Percentiles rank a stretch among this genome's conserved stretches.
phyloP scores from a whole-genome alignment of 495 filamentous ascomycete genomes.

The Aspergillus funiculosus region DNA sequence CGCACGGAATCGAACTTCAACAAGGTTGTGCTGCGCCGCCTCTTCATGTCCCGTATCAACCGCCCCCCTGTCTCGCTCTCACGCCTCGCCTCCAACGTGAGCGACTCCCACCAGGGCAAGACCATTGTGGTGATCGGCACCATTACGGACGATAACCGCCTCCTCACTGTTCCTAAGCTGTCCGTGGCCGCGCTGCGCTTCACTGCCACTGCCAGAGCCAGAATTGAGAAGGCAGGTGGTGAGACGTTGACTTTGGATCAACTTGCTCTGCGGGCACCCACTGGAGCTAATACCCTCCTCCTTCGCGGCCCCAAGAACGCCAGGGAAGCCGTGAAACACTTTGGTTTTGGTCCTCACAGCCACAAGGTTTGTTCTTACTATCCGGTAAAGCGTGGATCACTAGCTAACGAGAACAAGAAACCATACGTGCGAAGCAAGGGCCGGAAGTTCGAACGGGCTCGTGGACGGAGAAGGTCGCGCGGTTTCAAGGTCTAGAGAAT shows the following conservation, averaged over 20 bases:
- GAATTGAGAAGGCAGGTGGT: slow-evolving; percentile 88
- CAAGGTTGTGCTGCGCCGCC: slow-evolving; percentile 90
- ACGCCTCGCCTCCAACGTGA: slow-evolving; percentile 65
- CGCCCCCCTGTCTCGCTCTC: slow-evolving; percentile 90
- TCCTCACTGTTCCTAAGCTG: slow-evolving; percentile 82
- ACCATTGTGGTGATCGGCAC: slow-evolving; percentile 89
- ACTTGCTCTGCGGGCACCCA: slow-evolving; percentile 86
- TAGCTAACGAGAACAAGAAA: slow-evolving; percentile 55
- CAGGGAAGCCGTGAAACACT: slow-evolving; percentile 97
- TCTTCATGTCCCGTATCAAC: slow-evolving; percentile 97
- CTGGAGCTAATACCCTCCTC: slow-evolving; percentile 88
- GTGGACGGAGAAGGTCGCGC: slow-evolving; percentile 90
- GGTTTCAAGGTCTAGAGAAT: slow-evolving; percentile 94
- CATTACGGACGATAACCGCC: slow-evolving; percentile 94
- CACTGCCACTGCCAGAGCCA: slow-evolving; percentile 88
- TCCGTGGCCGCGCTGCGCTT: slow-evolving; percentile 89
- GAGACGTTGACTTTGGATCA: slow-evolving; percentile 93
- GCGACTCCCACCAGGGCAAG: slow-evolving; percentile 70
- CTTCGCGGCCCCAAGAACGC: slow-evolving; percentile 96
- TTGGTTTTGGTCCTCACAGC: slow-evolving; percentile 93
- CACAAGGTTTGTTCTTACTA: slow-evolving; percentile 63
- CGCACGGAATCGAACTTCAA: slow-evolving; percentile 97
- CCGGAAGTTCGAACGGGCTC: slow-evolving; percentile 96
- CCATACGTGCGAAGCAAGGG: slow-evolving; percentile 97
- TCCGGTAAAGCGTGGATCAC: not conserved